These are phyloP conservation scores for Penicillium concentricum DNA, from an alignment of 2,329 filamentous ascomycete genomes.

Conservation along the genomic window DNA sequence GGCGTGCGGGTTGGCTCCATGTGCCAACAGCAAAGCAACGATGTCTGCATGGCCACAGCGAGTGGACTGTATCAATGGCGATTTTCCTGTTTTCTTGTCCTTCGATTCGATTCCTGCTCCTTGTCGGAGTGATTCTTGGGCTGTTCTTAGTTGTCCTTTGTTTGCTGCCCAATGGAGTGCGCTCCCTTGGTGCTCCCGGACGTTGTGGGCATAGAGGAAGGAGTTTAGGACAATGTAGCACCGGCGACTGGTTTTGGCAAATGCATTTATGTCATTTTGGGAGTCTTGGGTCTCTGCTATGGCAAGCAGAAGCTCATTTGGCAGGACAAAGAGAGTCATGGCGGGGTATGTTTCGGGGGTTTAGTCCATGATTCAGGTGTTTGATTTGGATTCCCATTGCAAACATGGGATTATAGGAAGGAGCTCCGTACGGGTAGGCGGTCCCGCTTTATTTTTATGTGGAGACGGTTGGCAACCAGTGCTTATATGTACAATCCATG, in stretches of 20 bases:
- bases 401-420: neutral
- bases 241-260: neutral
- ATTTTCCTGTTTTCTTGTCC: neutral
- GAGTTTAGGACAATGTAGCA: neutral
- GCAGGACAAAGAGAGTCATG: constrained; percentile 5
- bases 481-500: too few relatives aligned
- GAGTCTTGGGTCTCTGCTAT: constrained; percentile 1
- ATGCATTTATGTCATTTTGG: constrained; percentile 1
- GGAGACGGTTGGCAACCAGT: neutral
- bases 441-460: neutral
- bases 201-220: constrained; percentile 4
- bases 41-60: neutral
- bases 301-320: constrained; percentile 4
- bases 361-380: neutral
- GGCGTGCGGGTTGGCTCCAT: neutral
- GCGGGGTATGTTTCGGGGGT: neutral
- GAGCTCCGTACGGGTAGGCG: neutral
- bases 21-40: neutral
- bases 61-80: neutral
- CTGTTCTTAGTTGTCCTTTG: neutral
- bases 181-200: neutral
- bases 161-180: constrained; percentile 7
- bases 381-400: neutral
- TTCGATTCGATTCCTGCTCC: neutral
- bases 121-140: constrained; percentile 1